A percentile compares a stretch with the other conserved stretches of the same genome.
These are phyloP conservation scores for Sonneratia alba DNA, from an alignment of 345 rosid species.

Conservation along the genomic window DNA sequence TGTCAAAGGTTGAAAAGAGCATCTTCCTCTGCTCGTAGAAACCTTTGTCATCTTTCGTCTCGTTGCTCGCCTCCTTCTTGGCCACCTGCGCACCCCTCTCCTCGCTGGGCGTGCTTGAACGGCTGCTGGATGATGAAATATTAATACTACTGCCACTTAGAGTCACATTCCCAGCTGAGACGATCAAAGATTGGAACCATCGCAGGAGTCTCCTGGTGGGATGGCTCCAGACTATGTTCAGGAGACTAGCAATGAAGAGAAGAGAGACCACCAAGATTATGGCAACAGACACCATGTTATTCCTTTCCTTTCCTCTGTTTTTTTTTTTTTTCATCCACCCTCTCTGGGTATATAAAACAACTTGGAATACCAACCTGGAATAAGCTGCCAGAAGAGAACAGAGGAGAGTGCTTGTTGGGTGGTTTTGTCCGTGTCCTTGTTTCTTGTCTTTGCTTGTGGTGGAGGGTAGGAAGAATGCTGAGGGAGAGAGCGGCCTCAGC, in stretches of 20 bases:
- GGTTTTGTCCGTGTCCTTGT: not conserved
- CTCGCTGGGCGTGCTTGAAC: not conserved
- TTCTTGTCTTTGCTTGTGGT: not conserved
- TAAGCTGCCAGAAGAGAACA: conserved; percentile 2
- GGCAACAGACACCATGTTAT: conserved; percentile 15
- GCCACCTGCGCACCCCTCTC: not conserved
- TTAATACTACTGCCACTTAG: not conserved
- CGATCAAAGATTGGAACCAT: conserved; percentile 11
- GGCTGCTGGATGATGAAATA: not conserved
- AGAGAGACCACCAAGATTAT: not conserved
- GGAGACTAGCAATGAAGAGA: conserved; percentile 29
- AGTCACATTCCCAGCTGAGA: not conserved
- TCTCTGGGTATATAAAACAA: not conserved
- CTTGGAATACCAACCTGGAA: not conserved
- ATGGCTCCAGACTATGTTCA: conserved; percentile 21
- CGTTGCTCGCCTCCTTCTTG: not conserved
- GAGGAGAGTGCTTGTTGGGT: not conserved
- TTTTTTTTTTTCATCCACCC: not conserved
- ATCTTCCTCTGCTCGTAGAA: conserved; percentile 20
- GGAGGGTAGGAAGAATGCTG: not conserved
- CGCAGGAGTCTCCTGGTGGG: conserved; percentile 20
- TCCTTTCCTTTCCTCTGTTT: too few relatives aligned
- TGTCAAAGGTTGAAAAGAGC: conserved; percentile 39
- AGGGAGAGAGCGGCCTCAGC: not conserved
- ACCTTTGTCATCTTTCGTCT: not conserved